These are phyloP conservation scores for Lumnitzera littorea DNA, from an alignment of 345 rosid species.

Conservation along the genomic window DNA sequence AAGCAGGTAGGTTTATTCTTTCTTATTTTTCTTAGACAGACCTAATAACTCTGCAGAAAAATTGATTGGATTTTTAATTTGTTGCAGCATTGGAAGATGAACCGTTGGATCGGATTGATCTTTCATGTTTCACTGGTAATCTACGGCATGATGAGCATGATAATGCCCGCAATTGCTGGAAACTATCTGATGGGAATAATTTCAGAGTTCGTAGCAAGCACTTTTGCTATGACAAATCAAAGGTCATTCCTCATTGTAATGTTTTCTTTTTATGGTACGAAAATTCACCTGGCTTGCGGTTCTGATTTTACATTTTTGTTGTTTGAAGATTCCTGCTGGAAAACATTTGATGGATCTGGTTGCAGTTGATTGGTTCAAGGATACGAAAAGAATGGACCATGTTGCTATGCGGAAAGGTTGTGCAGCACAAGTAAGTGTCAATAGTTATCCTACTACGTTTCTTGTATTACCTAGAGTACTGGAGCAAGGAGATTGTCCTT, in stretches of 20 bases:
- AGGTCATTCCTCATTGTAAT: constrained; percentile 35
- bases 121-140: constrained; percentile 81
- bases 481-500: background rate
- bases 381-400: constrained; percentile 92
- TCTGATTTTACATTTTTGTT: constrained; percentile 4
- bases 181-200: constrained; percentile 75
- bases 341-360: constrained; percentile 97
- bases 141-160: constrained; percentile 78
- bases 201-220: constrained; percentile 91
- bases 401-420: constrained; percentile 91
- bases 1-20: constrained; percentile 40
- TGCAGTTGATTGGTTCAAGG: constrained; percentile 99
- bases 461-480: background rate
- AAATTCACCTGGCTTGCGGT: constrained; percentile 2
- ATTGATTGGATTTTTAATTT: constrained; percentile 8
- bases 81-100: constrained; percentile 64
- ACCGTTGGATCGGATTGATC: constrained; percentile 60
- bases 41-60: background rate
- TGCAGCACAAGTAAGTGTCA: constrained; percentile 73
- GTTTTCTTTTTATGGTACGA: constrained; percentile 6
- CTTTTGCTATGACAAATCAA: constrained; percentile 80
- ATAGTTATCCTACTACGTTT: constrained; percentile 3
- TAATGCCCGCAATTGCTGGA: constrained; percentile 89
- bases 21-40: constrained; percentile 7
- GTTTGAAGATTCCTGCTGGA: constrained; percentile 82